These are phyloP conservation scores for Serendipita sp. DNA, from an alignment of 768 basidiomycete genomes.

Conservation along the genomic window DNA sequence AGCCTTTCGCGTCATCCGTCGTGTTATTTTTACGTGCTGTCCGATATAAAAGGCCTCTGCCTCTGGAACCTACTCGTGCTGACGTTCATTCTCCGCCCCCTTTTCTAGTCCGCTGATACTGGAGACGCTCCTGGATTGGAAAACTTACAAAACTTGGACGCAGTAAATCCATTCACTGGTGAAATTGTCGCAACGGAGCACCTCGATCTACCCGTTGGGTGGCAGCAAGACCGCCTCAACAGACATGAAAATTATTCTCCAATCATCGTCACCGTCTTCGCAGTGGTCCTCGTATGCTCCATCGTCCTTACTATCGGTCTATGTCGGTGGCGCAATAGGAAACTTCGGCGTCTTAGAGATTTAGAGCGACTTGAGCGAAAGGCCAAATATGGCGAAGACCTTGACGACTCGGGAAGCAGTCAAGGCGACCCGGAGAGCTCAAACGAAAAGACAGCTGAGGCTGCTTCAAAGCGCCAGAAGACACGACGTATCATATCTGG, in stretches of 20 bases:
- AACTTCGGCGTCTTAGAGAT: background rate
- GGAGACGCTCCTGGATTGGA: background rate
- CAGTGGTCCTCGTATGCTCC: background rate
- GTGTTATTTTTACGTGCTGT: too few relatives aligned
- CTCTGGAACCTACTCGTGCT: too few relatives aligned
- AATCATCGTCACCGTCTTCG: slow-evolving; percentile 1
- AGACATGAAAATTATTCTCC: background rate
- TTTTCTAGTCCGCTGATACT: too few relatives aligned
- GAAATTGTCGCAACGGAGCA: background rate
- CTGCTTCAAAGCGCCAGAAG: too few relatives aligned
- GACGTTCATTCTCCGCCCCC: too few relatives aligned
- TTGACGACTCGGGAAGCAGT: background rate
- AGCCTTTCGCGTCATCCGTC: too few relatives aligned
- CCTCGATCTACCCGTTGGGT: background rate
- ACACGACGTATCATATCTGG: background rate
- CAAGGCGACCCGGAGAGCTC: background rate
- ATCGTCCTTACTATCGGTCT: slow-evolving; percentile 2
- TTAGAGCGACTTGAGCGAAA: background rate
- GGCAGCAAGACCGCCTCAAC: background rate
- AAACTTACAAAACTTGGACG: background rate
- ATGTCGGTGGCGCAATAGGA: background rate
- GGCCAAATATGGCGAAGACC: background rate
- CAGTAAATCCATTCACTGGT: background rate
- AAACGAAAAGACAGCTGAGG: background rate
- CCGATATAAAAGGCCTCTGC: too few relatives aligned